Base-by-base conservation (phyloP, 768 basidiomycete genomes). In the Kockovaella imperatae region DNA sequence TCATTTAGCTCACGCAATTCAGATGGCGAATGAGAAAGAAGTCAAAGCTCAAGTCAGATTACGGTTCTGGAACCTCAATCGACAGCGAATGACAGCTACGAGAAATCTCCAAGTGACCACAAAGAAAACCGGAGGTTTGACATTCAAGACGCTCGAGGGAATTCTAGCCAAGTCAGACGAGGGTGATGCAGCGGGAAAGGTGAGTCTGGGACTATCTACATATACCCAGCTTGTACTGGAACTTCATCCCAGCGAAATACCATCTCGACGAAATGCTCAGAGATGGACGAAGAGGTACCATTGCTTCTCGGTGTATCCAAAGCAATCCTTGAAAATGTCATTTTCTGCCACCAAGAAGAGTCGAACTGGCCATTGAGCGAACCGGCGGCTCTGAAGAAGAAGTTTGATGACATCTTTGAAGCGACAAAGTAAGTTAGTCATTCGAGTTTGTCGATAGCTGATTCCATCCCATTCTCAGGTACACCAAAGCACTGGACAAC, bases 381-480 rank as follows among this genome's bases (percentile, higher is more conserved):
- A 59, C 86, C 93, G 2, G 75, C 86, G 10, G 78, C 81, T 0
- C 73, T 99, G 30, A 99, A 99, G 77, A 97, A 96, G 78, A 97
- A 97, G 69, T 99, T 99, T 53, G 95, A 99, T 61, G 95, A 99
- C 62, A 99, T 99, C 48, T 97, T 99, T 61, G 95, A 99, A 71
- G 95, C 95, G 3, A 97, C 91, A 17, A 84, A 85, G 89, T 70
- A 38, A 53, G 67, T 86, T 26, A 75, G 64, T 34, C 1, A 4
- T 21, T 25, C 25, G 25, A 13, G 42, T 17, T 42, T 30, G 32
- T 25, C 4, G 24, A 38, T 42, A 30, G n/a, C 5, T 30, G 11
- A n/a, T 23, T 17, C 10, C 20, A 40, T 39, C n/a, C 41, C 40
- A n/a, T 21, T 36, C 8, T 36, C 49, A 95, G 91, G 62, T 99